Evolutionary conservation across 2,329 filamentous ascomycete species (phyloP).

Genomic region (Grosmannia huntii): DNA sequence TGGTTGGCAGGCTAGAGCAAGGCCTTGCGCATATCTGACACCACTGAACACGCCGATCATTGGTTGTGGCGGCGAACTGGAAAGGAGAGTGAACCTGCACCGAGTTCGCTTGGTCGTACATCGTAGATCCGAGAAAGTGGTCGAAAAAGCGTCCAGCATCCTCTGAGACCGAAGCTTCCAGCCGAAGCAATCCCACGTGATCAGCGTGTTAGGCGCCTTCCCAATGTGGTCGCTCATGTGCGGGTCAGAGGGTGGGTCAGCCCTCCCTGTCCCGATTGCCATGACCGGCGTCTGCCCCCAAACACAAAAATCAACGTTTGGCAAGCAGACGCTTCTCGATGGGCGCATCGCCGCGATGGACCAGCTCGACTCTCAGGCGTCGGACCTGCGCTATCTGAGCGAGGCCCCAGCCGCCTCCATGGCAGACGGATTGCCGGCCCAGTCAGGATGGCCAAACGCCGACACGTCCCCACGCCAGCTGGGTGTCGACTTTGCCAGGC

Average conservation of each 20-base stretch:
- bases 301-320: background rate
- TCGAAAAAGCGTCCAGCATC: no score
- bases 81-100: no score
- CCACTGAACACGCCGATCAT: no score
- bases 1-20: no score
- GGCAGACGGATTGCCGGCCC: conserved; percentile 11
- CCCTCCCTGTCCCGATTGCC: background rate
- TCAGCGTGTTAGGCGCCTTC: background rate
- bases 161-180: background rate
- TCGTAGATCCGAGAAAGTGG: no score
- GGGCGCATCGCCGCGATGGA: conserved; percentile 32
- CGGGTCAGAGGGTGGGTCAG: background rate
- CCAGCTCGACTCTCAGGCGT: conserved; percentile 40
- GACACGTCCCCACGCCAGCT: conserved; percentile 7
- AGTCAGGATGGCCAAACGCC: background rate
- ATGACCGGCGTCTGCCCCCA: background rate
- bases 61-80: no score
- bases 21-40: no score
- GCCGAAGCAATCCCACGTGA: background rate
- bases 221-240: background rate
- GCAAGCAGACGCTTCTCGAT: background rate
- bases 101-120: no score
- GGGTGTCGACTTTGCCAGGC: conserved; percentile 11
- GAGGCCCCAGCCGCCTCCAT: conserved; percentile 22
- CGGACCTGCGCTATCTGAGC: conserved; percentile 38